phyloP scores from a whole-genome alignment of 495 filamentous ascomycete genomes.

The Penicillium lividum region DNA sequence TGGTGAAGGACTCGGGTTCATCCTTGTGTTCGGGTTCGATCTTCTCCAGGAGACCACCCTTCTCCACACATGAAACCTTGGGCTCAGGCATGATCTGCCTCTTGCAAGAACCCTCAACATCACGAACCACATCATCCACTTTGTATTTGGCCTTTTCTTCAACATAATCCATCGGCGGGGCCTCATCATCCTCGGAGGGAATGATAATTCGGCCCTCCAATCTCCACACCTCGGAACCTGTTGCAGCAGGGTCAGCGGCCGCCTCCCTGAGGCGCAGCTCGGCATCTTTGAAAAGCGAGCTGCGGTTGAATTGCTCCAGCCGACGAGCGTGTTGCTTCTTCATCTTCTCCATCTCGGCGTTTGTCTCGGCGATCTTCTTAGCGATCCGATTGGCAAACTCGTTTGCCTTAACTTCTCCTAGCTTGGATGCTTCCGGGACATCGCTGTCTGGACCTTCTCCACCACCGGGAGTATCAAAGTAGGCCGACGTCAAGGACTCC shows the following conservation, averaged over 20 bases:
- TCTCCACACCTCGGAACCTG: constrained; percentile 60
- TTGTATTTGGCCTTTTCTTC: constrained; percentile 51
- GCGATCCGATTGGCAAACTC: constrained; percentile 75
- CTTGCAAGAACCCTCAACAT: constrained; percentile 57
- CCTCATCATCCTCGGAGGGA: constrained; percentile 53
- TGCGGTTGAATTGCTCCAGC: constrained; percentile 71
- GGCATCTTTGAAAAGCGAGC: constrained; percentile 60
- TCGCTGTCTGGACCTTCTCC: constrained; percentile 38
- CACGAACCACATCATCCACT: constrained; percentile 60
- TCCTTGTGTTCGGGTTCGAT: constrained; percentile 46
- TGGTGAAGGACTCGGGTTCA: constrained; percentile 39
- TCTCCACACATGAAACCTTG: constrained; percentile 65
- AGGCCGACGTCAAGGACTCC: constrained; percentile 74
- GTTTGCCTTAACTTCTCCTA: constrained; percentile 67
- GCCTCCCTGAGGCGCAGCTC: constrained; percentile 58
- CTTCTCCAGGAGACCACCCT: constrained; percentile 70
- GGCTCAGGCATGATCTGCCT: constrained; percentile 59
- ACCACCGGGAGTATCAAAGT: constrained; percentile 61
- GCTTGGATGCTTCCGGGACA: constrained; percentile 56
- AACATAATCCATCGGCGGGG: constrained; percentile 33
- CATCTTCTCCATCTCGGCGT: constrained; percentile 79
- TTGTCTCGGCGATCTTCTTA: constrained; percentile 62
- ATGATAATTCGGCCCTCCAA: constrained; percentile 59
- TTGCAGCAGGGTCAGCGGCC: constrained; percentile 49
- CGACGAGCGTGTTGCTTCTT: constrained; percentile 73